phyloP scores from a whole-genome alignment of 768 basidiomycete species.

The Hirschioporus abietinus region DNA sequence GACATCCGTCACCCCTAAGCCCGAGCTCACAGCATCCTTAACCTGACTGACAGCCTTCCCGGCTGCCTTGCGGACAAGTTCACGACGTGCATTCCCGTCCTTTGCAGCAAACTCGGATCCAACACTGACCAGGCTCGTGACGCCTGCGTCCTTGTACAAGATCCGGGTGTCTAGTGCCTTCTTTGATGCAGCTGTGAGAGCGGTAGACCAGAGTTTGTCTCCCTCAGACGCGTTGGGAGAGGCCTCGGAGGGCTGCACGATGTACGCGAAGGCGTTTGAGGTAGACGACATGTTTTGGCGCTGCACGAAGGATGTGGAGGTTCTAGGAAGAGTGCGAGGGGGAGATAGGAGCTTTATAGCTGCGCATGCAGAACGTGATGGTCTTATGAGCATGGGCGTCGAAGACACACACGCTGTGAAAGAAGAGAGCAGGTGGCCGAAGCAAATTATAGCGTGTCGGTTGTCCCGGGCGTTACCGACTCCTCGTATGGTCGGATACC shows the following conservation, averaged over 20 bases:
- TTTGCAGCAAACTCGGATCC: slow-evolving; percentile 49
- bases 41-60: slow-evolving; percentile 70
- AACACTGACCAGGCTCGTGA: slow-evolving; percentile 54
- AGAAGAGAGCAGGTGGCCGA: not conserved
- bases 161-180: slow-evolving; percentile 11
- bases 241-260: not conserved
- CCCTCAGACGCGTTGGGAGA: not conserved
- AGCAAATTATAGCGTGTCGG: not conserved
- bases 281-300: not conserved
- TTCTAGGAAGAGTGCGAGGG: not conserved
- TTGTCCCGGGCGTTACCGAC: not conserved
- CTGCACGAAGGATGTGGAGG: not conserved
- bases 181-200: not conserved
- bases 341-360: not conserved
- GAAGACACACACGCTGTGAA: not conserved
- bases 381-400: not conserved
- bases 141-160: slow-evolving; percentile 28
- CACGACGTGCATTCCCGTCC: slow-evolving; percentile 44
- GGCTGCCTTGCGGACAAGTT: slow-evolving; percentile 64
- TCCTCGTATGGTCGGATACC: not conserved
- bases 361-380: not conserved
- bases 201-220: not conserved
- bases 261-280: not conserved
- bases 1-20: slow-evolving; percentile 56
- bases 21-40: slow-evolving; percentile 30